Evolutionary conservation across 805 yeast species (phyloP), one percentile per base, ranked within the genome.

Genomic region (Ogataea haglerorum): DNA sequence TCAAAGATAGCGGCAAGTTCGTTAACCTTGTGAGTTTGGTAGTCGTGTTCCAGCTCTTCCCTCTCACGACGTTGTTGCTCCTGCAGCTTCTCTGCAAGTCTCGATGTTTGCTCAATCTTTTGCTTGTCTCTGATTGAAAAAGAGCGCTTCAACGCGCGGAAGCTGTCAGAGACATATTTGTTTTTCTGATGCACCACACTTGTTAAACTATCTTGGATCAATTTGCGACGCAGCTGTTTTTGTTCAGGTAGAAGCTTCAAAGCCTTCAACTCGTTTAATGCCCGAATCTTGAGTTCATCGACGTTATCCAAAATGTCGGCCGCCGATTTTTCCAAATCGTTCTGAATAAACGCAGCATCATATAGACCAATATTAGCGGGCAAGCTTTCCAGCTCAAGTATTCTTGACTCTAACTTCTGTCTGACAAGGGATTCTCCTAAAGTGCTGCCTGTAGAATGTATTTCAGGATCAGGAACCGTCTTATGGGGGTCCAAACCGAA

Each of bases 301-400:
- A 70, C 63, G 19, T 68, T 66, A 2, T 66, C 61, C 5, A 73
- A 62, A 14, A 72, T 49, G 38, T 72, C 72, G 48, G 72, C 76
- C 30, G 73, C 65, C 2, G 76, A 61, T 4, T 51, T 49, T 2
- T 42, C 38, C 35, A 73, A 57, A 24, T 68, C 70, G 36, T 61
- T 60, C 4, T 49, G 44, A 14, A 58, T 29, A 9, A 42, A 46
- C 4, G 32, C 40, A 1, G 64, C 53, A 45, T 75, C 74, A 34
- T 71, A 78, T 2, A 86, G 70, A 18, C 90, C 91, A 37, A 85
- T 53, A 51, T 81, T 83, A 3, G 85, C 76, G 2, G 95, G 93
- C 12, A 85, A 53, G 37, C 62, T 69, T 57, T 83, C 89, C 45
- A 85, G 62, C 48, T 81, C 83, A 18, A 64, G 58, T 12, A 84